A percentile compares a stretch with the other conserved stretches of the same genome.
phyloP scores from a whole-genome alignment of 164 flowering plant species.

The Malania oleifera region DNA sequence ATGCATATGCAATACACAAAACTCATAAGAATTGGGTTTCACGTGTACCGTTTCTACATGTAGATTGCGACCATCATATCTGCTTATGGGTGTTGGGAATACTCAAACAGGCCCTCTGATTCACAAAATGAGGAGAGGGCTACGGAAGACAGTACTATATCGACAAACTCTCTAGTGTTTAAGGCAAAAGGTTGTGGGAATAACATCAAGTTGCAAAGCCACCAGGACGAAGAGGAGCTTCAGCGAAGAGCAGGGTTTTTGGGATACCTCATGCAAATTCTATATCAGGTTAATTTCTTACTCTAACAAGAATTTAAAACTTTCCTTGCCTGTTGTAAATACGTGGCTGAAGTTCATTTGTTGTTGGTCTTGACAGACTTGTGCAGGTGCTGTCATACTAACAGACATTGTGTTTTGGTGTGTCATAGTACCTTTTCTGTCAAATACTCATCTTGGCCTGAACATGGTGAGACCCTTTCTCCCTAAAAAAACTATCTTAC shows the following conservation, averaged over 20 bases:
- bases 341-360: not conserved
- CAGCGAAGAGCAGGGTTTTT: conserved; percentile 41
- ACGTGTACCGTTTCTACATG: conserved; percentile 4
- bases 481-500: not conserved
- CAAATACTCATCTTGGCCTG: conserved; percentile 34
- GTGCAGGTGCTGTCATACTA: conserved; percentile 80
- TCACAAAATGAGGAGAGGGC: conserved; percentile 17
- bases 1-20: too few relatives aligned
- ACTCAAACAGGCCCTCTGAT: conserved; percentile 12
- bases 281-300: conserved; percentile 50
- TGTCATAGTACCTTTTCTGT: conserved; percentile 57
- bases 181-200: conserved; percentile 14
- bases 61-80: conserved; percentile 48
- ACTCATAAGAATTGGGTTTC: too few relatives aligned
- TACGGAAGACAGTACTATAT: conserved; percentile 18
- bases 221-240: conserved; percentile 24
- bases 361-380: conserved; percentile 37
- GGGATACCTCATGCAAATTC: conserved; percentile 51
- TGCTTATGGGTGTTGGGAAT: conserved; percentile 43
- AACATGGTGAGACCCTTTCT: conserved; percentile 35
- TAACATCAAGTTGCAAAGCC: conserved; percentile 28
- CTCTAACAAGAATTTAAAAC: too few relatives aligned
- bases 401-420: conserved; percentile 90
- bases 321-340: too few relatives aligned
- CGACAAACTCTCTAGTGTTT: conserved; percentile 10